Evolutionary conservation across 2,329 filamentous ascomycete genomes (phyloP).

Genomic region (Zymoseptoria crescenta): DNA sequence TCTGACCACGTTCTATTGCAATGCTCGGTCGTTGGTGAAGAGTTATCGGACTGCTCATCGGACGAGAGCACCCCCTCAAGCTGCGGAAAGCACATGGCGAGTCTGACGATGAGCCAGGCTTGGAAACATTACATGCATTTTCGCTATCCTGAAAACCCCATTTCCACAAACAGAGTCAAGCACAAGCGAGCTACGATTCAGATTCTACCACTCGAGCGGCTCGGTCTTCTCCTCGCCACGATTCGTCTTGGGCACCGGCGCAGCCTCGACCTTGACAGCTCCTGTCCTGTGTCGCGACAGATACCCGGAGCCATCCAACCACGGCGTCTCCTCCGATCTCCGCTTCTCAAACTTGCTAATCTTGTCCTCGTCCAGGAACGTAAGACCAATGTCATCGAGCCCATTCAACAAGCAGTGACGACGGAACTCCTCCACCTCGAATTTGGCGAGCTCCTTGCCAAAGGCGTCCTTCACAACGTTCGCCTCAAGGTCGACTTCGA

Average conservation of each 20-base stretch:
- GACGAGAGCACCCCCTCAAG: background rate
- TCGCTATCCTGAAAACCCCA: background rate
- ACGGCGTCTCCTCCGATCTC: constrained; percentile 71
- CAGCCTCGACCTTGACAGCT: constrained; percentile 56
- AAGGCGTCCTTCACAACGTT: constrained; percentile 71
- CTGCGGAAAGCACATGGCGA: background rate
- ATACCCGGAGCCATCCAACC: constrained; percentile 83
- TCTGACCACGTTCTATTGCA: background rate
- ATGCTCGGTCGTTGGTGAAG: background rate
- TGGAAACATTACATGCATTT: background rate
- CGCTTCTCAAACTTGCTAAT: constrained; percentile 75
- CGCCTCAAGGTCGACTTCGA: constrained; percentile 82
- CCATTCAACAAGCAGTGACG: constrained; percentile 93
- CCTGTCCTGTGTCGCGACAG: constrained; percentile 51
- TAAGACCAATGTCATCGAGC: constrained; percentile 90
- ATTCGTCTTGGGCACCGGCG: constrained; percentile 79
- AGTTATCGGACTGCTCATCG: background rate
- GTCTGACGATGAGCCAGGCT: background rate
- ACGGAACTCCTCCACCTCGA: constrained; percentile 87
- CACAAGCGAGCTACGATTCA: background rate
- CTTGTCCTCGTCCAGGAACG: constrained; percentile 85
- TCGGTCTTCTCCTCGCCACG: constrained; percentile 74
- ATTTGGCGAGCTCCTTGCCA: constrained; percentile 66
- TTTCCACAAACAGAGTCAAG: background rate
- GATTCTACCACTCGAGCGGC: constrained; percentile 73